Base-by-base conservation (phyloP, 2,329 filamentous ascomycete genomes). In the Alternaria incomplexa region DNA sequence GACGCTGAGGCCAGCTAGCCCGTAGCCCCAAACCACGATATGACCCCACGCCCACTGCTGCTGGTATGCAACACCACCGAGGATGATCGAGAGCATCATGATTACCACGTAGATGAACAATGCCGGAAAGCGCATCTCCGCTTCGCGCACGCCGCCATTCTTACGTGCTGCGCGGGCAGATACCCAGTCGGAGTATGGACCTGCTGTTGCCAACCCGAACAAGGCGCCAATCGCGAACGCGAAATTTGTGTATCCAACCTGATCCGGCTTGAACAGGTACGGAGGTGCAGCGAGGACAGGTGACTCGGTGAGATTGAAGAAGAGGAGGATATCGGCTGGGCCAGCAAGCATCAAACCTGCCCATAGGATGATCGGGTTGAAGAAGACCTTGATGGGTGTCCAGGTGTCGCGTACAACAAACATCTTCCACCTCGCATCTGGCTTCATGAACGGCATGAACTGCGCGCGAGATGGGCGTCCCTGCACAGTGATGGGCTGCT, bases 131-230 rank as follows among this genome's bases (percentile, higher is more conserved):
- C 86, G 80, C 86, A 88, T 88, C 69, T 88, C 86, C 0, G 86
- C 83, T 74, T 89, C 87, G 53, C 87, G 80, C 50, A 88, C 82
- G 1, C 86, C 86, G 1, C 80, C 73, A 63, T 89, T 89, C 67
- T 81, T 82, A 53, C 77, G 80, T 8, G 87, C 88, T 1, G 83
- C 81, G 15, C 82, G 77, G 52, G 84, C 85, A n/a, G 84, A 83
- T 28, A 88, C 79, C 85, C 85, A 88, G 69, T 89, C 87, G 10
- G 82, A 85, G 13, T 87, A 79, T 0, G 84, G 85, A 0, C 87
- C 87, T 8, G 86, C 85, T 1, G 86, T 87, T 0, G 80, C 76
- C 6, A 88, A 77, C 3, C 87, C 87, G 46, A 89, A 83, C 7
- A 86, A 68, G 0, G 83, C 84, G 3, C 87, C 86, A n/a, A 85